A percentile compares a stretch with the other conserved stretches of the same genome.
Conservation (phyloP, 495 filamentous ascomycete species). For the Penicillium longicatenatum region DNA sequence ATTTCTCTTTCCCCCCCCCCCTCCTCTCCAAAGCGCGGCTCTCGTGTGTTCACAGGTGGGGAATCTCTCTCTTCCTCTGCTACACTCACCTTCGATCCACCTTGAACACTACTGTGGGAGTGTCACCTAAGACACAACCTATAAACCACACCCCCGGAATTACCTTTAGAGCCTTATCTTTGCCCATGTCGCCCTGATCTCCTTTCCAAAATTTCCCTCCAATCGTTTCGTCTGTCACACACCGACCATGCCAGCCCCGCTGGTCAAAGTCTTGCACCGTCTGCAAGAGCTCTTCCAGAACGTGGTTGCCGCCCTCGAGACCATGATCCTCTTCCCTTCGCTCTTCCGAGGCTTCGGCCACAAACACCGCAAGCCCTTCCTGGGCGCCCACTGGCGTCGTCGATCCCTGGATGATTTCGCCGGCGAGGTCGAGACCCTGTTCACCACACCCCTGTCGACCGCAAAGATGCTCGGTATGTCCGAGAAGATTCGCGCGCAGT, state of each 20-base stretch:
- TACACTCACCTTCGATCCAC: constrained; percentile 32
- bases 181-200: constrained; percentile 11
- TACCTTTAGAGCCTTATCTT: constrained; percentile 20
- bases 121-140: constrained; percentile 25
- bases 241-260: constrained; percentile 41
- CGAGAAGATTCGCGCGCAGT: constrained; percentile 59
- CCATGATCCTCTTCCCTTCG: constrained; percentile 54
- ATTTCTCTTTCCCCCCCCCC: neutral
- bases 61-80: constrained; percentile 13
- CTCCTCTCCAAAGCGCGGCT: constrained; percentile 11
- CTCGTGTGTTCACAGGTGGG: constrained; percentile 9
- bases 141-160: constrained; percentile 15
- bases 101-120: constrained; percentile 29
- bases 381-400: constrained; percentile 43
- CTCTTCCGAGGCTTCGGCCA: constrained; percentile 45
- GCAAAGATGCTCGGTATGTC: constrained; percentile 57
- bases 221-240: constrained; percentile 7
- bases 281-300: constrained; percentile 58
- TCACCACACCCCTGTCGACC: constrained; percentile 45
- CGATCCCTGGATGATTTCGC: constrained; percentile 53
- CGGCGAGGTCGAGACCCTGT: constrained; percentile 51
- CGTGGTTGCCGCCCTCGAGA: constrained; percentile 51
- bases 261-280: constrained; percentile 49
- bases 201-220: constrained; percentile 1
- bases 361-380: constrained; percentile 38